Evolutionary conservation across 2,329 filamentous ascomycete species (phyloP), one percentile per base, ranked within the genome.

Genomic region (Fusarium mundagurra): DNA sequence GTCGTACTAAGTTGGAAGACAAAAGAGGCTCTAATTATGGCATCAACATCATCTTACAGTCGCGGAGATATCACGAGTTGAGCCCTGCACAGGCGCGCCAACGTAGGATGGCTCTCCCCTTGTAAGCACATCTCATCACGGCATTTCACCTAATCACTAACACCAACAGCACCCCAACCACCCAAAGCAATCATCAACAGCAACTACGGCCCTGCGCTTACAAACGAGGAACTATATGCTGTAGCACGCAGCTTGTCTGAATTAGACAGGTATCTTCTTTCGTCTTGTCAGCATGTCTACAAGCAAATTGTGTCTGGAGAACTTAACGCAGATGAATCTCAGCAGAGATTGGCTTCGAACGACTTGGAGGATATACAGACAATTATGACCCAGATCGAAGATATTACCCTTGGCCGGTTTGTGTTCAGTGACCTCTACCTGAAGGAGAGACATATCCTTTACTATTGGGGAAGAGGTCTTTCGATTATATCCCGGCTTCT

Each of bases 1-100:
- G 13, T 50, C 9, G 7, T 2, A 12, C 16, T 3, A n/a, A 13
- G 10, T n/a, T 6, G 4, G 0, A 1, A 7, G 10, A 0, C 1
- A 7, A 7, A 51, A 24, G 16, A 18, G 0, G 1, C 22, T n/a
- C 5, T 4, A 2, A 38, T 0, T 2, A 55, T 55, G 51, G 51
- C 51, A 24, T 55, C 36, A n/a, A 31, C 51, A 1, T 18, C 51
- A 39, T 55, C 51, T 3, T 55, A 55, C 14, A 39, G 34, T 13
- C 8, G n/a, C 3, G 20, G 51, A 31, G 51, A 39, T 14, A 8
- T 3, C 20, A 10, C 36, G 14, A 14, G 18, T 7, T 20, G 36
- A 39, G 20, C 20, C 5, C 33, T 14, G 10, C 8, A 55, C 51
- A 55, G 51, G 8, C 51, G 51, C 2, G 2, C 51, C 5, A 55